Percentiles rank a stretch among this genome's conserved stretches.
These are phyloP conservation scores for Conticribra weissflogii DNA, from an alignment of 108 stramenopile species.

Conservation along the genomic window DNA sequence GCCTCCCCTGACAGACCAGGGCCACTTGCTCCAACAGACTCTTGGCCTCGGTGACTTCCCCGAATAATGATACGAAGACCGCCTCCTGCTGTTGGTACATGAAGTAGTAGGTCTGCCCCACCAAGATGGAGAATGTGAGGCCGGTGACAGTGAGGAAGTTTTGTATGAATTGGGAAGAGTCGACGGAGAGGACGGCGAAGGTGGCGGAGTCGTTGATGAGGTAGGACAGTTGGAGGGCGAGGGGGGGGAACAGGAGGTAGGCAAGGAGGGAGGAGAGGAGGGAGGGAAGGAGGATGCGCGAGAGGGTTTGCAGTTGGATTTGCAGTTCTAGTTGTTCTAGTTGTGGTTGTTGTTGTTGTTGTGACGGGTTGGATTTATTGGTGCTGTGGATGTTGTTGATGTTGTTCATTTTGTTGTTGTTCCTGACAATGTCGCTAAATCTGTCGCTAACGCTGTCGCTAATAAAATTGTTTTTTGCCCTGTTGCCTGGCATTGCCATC, in stretches of 20 bases:
- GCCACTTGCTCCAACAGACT: conserved; percentile 88
- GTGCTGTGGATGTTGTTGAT: background rate
- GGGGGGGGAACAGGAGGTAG: conserved; percentile 57
- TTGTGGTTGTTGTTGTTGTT: conserved; percentile 6
- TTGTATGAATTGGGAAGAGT: conserved; percentile 87
- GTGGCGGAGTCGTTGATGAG: conserved; percentile 79
- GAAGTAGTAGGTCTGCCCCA: conserved; percentile 90
- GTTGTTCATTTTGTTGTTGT: background rate
- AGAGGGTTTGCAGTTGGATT: conserved; percentile 53
- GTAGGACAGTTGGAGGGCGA: conserved; percentile 57
- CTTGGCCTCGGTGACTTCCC: conserved; percentile 91
- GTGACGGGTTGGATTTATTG: background rate
- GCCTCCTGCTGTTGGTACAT: conserved; percentile 89
- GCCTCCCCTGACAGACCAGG: conserved; percentile 77
- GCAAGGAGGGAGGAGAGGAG: conserved; percentile 54
- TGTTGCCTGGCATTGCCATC: too few relatives aligned
- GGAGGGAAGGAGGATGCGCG: conserved; percentile 74
- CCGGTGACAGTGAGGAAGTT: conserved; percentile 81
- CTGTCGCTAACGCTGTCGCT: too few relatives aligned
- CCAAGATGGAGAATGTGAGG: conserved; percentile 76
- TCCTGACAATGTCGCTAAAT: background rate
- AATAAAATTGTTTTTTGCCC: too few relatives aligned
- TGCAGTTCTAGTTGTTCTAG: conserved; percentile 10
- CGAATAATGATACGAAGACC: conserved; percentile 79
- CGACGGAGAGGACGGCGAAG: conserved; percentile 79